These are phyloP conservation scores for Sporothrix mexicana DNA, from an alignment of 2,329 filamentous ascomycete genomes.

Conservation along the genomic window DNA sequence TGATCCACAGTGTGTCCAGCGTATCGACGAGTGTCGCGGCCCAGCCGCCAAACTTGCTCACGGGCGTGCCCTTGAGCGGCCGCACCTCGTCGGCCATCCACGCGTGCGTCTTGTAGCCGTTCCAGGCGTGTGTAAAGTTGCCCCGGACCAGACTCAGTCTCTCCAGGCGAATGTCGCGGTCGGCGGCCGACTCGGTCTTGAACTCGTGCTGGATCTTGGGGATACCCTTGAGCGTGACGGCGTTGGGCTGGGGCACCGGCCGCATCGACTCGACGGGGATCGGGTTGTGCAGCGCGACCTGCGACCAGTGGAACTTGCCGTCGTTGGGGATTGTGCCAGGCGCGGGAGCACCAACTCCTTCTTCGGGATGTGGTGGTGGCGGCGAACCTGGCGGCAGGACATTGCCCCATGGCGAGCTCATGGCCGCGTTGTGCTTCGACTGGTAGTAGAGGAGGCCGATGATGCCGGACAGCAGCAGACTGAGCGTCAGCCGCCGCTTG, in stretches of 20 bases:
- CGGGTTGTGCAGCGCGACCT: conserved; percentile 35
- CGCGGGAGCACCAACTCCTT: not conserved
- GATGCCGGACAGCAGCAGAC: conserved; percentile 32
- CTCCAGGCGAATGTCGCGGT: conserved; percentile 46
- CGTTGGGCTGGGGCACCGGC: conserved; percentile 29
- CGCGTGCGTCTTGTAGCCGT: conserved; percentile 65
- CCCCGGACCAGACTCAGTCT: conserved; percentile 54
- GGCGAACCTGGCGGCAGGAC: not conserved
- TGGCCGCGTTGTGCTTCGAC: not conserved
- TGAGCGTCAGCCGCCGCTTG: conserved; percentile 34
- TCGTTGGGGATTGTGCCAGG: conserved; percentile 4
- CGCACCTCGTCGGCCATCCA: conserved; percentile 69
- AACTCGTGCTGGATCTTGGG: conserved; percentile 49
- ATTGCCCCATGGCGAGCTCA: conserved; percentile 12
- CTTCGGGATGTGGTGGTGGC: conserved; percentile 2
- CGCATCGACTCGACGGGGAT: conserved; percentile 33
- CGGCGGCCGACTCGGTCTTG: conserved; percentile 46
- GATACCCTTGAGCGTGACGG: conserved; percentile 36
- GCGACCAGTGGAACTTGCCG: conserved; percentile 37
- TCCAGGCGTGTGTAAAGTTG: conserved; percentile 63
- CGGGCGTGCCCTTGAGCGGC: conserved; percentile 60
- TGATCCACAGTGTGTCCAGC: conserved; percentile 75
- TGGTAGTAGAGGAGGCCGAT: conserved; percentile 34
- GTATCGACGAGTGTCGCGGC: conserved; percentile 70
- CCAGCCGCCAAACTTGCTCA: conserved; percentile 62